phyloP scores from a whole-genome alignment of 108 stramenopile genomes.

The Pseudonitzschia multiseries region DNA sequence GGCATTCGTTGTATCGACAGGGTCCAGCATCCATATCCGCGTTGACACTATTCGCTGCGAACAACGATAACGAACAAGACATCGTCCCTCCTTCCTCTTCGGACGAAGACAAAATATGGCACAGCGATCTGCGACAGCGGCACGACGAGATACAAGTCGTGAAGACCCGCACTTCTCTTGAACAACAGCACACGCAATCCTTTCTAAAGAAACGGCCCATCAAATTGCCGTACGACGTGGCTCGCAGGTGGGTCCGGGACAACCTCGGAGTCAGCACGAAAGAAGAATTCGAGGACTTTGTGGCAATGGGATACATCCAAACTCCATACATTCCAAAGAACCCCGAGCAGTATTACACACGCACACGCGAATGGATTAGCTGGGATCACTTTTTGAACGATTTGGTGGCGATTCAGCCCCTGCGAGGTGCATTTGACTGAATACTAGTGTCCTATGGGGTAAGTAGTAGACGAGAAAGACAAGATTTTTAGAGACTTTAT shows the following conservation, averaged over 20 bases:
- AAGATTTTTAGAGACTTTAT: not conserved
- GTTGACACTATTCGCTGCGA: not conserved
- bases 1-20: too few relatives aligned
- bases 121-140: conserved; percentile 11
- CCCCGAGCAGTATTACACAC: conserved; percentile 66
- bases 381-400: conserved; percentile 56
- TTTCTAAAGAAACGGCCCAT: conserved; percentile 48
- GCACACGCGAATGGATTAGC: conserved; percentile 52
- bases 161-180: conserved; percentile 39
- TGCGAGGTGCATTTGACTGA: conserved; percentile 20
- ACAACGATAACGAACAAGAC: conserved; percentile 14
- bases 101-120: not conserved
- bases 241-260: conserved; percentile 53
- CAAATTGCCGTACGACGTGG: conserved; percentile 51
- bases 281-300: conserved; percentile 63
- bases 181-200: conserved; percentile 47
- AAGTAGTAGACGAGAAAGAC: not conserved
- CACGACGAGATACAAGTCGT: conserved; percentile 38
- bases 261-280: conserved; percentile 57
- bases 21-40: not conserved
- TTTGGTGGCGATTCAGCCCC: conserved; percentile 7
- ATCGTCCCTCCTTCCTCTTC: not conserved
- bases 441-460: too few relatives aligned
- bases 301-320: conserved; percentile 61
- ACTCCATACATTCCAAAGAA: conserved; percentile 60